Evolutionary conservation across 225 moss, liverwort and hornwort genomes (phyloP).

Genomic region (Ulota crispa): DNA sequence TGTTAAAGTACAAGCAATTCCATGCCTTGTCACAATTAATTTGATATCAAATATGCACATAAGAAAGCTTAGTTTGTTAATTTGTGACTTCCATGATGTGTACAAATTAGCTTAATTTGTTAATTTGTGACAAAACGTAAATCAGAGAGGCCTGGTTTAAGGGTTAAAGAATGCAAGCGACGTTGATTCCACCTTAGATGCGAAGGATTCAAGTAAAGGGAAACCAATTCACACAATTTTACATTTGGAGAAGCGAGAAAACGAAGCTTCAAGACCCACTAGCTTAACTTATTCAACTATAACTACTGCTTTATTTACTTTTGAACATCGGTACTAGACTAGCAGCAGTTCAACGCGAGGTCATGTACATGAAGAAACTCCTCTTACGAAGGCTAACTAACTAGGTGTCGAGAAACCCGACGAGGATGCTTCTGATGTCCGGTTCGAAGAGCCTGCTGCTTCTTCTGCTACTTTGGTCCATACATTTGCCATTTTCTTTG

Average conservation of each 20-base stretch:
- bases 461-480: slow-evolving; percentile 84
- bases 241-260: slow-evolving; percentile 24
- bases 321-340: slow-evolving; percentile 8
- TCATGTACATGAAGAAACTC: slow-evolving; percentile 26
- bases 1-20: no score
- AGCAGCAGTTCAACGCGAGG: slow-evolving; percentile 31
- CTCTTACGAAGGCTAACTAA: slow-evolving; percentile 36
- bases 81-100: no score
- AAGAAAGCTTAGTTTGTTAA: no score
- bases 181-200: slow-evolving; percentile 22
- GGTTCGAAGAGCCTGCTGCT: slow-evolving; percentile 49
- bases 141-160: no score
- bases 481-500: slow-evolving; percentile 79
- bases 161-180: neutral
- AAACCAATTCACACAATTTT: slow-evolving; percentile 14
- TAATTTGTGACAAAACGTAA: no score
- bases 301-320: slow-evolving; percentile 20
- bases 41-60: no score
- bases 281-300: slow-evolving; percentile 37
- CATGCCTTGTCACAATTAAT: no score
- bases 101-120: no score
- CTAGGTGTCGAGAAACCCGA: slow-evolving; percentile 59
- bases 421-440: slow-evolving; percentile 55
- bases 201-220: slow-evolving; percentile 8
- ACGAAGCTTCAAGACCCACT: slow-evolving; percentile 5